phyloP scores from a whole-genome alignment of 805 yeast species.

The Isabelozyma gotoi region DNA sequence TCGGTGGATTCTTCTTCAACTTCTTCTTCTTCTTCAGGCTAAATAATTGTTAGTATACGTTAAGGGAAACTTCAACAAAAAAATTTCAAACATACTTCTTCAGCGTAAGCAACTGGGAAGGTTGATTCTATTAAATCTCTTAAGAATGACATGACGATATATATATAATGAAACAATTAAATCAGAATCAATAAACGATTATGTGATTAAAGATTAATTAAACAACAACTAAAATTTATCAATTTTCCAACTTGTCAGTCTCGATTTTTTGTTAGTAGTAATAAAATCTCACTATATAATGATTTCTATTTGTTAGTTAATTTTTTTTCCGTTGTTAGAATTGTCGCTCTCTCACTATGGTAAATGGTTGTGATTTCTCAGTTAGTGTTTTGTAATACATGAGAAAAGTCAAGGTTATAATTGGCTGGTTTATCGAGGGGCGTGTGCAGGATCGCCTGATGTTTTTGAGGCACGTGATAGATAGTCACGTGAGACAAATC shows the following conservation, averaged over 20 bases:
- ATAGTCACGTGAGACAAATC: too few relatives aligned
- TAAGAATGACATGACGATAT: slow-evolving; percentile 46
- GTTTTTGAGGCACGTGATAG: too few relatives aligned
- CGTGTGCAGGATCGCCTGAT: not conserved
- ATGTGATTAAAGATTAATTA: too few relatives aligned
- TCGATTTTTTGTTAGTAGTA: not conserved
- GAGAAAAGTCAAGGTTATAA: slow-evolving; percentile 5
- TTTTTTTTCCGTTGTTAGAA: not conserved
- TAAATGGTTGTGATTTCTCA: not conserved
- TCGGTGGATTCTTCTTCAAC: slow-evolving; percentile 28
- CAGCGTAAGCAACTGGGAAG: slow-evolving; percentile 85
- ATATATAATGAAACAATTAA: slow-evolving; percentile 1
- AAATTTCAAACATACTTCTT: slow-evolving; percentile 46
- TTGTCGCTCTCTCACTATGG: not conserved
- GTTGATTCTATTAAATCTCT: slow-evolving; percentile 78
- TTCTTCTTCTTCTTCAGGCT: slow-evolving; percentile 26
- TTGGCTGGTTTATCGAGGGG: slow-evolving; percentile 2
- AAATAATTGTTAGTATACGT: slow-evolving; percentile 12
- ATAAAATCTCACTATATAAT: not conserved
- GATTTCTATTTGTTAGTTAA: not conserved
- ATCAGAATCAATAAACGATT: not conserved
- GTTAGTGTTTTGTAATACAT: not conserved
- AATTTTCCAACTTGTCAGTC: not conserved
- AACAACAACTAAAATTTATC: too few relatives aligned
- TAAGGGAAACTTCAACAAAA: not conserved